A percentile compares a stretch with the other conserved stretches of the same genome.
Evolutionary conservation across 345 rosid genomes (phyloP).

Genomic region (Linum usitatissimum): DNA sequence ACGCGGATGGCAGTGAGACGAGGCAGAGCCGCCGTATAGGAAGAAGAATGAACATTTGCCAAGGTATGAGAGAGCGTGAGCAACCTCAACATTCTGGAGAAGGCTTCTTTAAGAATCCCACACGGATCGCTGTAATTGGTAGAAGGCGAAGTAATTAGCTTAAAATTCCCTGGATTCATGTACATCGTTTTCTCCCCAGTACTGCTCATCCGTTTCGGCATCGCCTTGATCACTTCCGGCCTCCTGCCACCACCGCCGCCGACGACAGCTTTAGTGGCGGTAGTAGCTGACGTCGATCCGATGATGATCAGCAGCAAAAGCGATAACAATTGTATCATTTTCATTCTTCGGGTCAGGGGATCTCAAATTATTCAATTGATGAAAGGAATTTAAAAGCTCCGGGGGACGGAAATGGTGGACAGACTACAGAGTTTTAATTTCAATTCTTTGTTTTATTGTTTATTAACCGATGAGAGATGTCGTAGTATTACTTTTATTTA

Average conservation of each 20-base stretch:
- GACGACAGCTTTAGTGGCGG: background rate
- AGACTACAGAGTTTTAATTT: too few relatives aligned
- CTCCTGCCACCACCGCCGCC: too few relatives aligned
- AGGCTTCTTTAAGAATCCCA: conserved; percentile 40
- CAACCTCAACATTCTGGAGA: conserved; percentile 38
- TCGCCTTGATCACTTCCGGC: conserved; percentile 21
- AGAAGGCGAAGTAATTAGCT: conserved; percentile 20
- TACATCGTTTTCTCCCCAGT: conserved; percentile 31
- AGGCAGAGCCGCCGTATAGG: conserved; percentile 7
- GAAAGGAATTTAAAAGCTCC: too few relatives aligned
- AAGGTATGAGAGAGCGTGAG: conserved; percentile 30
- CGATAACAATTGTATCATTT: too few relatives aligned
- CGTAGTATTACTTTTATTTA: too few relatives aligned
- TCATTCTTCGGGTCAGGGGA: too few relatives aligned
- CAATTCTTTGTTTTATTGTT: too few relatives aligned
- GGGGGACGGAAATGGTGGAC: too few relatives aligned
- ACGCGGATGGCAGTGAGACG: conserved; percentile 37
- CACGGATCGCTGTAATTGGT: conserved; percentile 29
- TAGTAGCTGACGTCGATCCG: background rate
- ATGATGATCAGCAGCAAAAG: too few relatives aligned
- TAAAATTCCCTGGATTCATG: conserved; percentile 25
- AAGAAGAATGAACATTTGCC: conserved; percentile 21
- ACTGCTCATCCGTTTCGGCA: conserved; percentile 31
- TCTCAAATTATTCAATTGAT: too few relatives aligned
- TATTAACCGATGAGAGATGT: too few relatives aligned